A percentile compares a stretch with the other conserved stretches of the same genome.
Evolutionary conservation across 257 asterid species (phyloP).

Genomic region (Echium plantagineum): DNA sequence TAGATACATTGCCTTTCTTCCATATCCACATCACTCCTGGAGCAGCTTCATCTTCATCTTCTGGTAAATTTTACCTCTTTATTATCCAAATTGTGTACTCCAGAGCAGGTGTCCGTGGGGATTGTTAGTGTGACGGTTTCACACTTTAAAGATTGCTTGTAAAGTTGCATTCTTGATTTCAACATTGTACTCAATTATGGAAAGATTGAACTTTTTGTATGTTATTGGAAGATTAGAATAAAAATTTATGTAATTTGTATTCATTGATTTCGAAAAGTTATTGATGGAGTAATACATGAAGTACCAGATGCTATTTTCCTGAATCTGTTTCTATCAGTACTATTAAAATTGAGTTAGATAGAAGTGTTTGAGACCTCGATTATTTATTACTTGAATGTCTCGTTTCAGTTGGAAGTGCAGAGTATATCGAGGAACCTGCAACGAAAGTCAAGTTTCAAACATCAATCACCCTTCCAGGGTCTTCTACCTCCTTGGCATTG

Average conservation of each 20-base stretch:
- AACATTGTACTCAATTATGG: not conserved
- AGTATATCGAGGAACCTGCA: constrained; percentile 53
- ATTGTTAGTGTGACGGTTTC: no score
- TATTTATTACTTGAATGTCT: constrained; percentile 5
- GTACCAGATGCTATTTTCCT: not conserved
- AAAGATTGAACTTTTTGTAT: not conserved
- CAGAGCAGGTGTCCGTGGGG: no score
- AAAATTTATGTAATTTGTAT: no score
- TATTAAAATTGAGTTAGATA: not conserved
- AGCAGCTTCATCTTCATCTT: constrained; percentile 40
- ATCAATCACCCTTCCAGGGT: constrained; percentile 61
- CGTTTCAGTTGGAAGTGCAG: constrained; percentile 30
- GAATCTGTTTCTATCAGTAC: not conserved
- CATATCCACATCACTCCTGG: constrained; percentile 21
- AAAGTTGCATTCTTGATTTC: not conserved
- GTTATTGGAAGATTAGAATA: no score
- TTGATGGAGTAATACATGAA: no score
- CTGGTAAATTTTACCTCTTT: constrained; percentile 29
- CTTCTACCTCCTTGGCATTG: constrained; percentile 48
- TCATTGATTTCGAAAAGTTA: no score
- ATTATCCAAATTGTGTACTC: not conserved
- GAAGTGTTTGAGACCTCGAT: constrained; percentile 2
- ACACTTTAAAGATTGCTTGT: not conserved
- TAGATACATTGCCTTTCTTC: not conserved
- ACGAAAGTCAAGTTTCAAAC: constrained; percentile 72